These are phyloP conservation scores for Lentinus polychrous DNA, from an alignment of 1,284 basidiomycete species.

Conservation along the genomic window DNA sequence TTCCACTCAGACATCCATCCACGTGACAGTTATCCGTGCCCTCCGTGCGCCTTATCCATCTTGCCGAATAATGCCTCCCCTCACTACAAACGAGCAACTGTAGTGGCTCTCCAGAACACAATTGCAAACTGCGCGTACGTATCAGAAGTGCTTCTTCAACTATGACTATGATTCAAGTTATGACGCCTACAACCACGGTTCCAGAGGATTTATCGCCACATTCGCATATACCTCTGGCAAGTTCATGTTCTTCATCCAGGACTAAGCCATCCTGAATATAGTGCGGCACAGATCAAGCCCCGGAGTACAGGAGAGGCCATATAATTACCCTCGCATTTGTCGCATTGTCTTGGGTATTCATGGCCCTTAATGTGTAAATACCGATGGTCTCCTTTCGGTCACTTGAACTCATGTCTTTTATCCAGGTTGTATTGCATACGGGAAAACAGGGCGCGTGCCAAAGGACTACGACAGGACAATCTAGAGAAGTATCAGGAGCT, in stretches of 20 bases:
- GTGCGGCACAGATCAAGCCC: conserved; percentile 45
- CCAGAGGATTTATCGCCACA: conserved; percentile 56
- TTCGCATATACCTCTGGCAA: conserved; percentile 49
- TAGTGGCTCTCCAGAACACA: conserved; percentile 49
- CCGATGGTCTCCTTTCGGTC: background rate
- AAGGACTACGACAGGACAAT: conserved; percentile 45
- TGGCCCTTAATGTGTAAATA: conserved; percentile 48
- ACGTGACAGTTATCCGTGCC: conserved; percentile 49
- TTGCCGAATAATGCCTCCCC: conserved; percentile 56
- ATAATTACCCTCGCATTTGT: conserved; percentile 48
- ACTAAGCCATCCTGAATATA: conserved; percentile 2
- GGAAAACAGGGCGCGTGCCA: conserved; percentile 53
- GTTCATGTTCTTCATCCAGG: conserved; percentile 9
- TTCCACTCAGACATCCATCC: background rate
- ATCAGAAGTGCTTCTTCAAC: background rate
- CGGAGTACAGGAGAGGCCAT: conserved; percentile 47
- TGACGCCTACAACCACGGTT: too few species aligned
- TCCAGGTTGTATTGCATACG: conserved; percentile 48
- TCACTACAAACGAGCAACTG: conserved; percentile 58
- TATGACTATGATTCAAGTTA: too few species aligned
- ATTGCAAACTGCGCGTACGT: conserved; percentile 46
- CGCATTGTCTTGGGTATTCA: conserved; percentile 43
- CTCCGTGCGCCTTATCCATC: conserved; percentile 52
- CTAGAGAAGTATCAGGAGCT: conserved; percentile 42
- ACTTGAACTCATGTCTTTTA: background rate